Conservation (phyloP, 371 early-diverging fungal species). For the Mucor velutinosus region DNA sequence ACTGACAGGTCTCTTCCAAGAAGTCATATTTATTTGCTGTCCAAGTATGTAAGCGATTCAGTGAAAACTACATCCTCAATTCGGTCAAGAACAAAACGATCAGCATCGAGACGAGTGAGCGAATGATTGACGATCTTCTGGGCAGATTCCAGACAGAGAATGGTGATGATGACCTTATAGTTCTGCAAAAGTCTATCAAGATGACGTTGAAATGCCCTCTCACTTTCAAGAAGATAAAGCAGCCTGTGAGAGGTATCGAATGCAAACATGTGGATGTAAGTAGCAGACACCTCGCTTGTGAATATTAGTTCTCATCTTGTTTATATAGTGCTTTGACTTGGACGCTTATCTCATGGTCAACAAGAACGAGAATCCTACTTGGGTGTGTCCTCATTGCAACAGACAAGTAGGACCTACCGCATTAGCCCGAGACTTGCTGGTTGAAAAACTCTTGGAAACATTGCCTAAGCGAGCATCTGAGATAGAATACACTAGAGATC, state of each 20-base stretch:
- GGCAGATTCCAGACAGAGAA: constrained; percentile 6
- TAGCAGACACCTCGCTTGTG: neutral
- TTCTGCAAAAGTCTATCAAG: constrained; percentile 28
- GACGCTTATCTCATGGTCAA: constrained; percentile 30
- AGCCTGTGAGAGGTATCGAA: constrained; percentile 33
- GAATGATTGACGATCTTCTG: constrained; percentile 23
- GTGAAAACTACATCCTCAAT: constrained; percentile 23
- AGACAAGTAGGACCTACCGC: constrained; percentile 15
- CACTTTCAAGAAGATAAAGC: constrained; percentile 28
- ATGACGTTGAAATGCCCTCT: constrained; percentile 42
- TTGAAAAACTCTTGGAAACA: constrained; percentile 21
- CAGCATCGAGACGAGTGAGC: constrained; percentile 11
- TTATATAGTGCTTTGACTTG: constrained; percentile 44
- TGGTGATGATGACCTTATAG: constrained; percentile 41
- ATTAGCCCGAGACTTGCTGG: constrained; percentile 31
- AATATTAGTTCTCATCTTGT: too few species aligned
- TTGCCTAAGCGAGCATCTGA: constrained; percentile 30
- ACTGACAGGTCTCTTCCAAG: neutral
- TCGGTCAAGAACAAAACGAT: constrained; percentile 2
- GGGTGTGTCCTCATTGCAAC: constrained; percentile 48
- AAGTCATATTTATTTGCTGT: constrained; percentile 35
- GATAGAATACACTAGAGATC: constrained; percentile 29
- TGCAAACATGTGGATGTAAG: constrained; percentile 44
- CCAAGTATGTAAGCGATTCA: constrained; percentile 19
- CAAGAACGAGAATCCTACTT: constrained; percentile 10